Percentiles rank a stretch among this genome's conserved stretches.
Conservation (phyloP, 306 rosid genomes). For the Rubus parviflorus region DNA sequence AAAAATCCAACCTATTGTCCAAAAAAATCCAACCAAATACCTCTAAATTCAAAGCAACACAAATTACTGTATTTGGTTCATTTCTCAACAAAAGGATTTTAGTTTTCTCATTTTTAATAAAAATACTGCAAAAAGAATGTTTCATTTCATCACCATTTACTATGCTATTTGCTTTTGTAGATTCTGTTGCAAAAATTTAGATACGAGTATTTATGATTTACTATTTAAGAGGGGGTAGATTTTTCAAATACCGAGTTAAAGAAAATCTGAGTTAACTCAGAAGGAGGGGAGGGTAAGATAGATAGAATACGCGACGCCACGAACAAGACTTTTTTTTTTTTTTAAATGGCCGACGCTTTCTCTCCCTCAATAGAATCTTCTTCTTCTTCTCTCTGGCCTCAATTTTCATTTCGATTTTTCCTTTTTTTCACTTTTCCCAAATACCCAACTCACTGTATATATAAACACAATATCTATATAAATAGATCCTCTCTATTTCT, state of each 20-base stretch:
- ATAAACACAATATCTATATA: conserved; percentile 8
- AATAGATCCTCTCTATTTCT: conserved; percentile 13
- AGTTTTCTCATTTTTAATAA: background rate
- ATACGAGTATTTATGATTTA: background rate
- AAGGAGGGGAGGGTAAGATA: background rate
- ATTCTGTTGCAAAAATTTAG: background rate
- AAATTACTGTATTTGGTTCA: background rate
- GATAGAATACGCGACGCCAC: conserved; percentile 73
- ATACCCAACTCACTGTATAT: conserved; percentile 13
- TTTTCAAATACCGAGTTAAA: background rate
- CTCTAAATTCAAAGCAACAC: background rate
- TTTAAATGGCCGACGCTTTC: conserved; percentile 32
- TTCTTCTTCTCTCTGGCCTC: background rate
- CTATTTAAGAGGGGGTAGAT: background rate
- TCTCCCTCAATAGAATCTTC: conserved; percentile 14
- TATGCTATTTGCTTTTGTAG: background rate
- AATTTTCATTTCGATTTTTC: background rate
- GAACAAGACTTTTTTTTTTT: conserved; percentile 56
- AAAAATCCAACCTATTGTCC: too few relatives aligned
- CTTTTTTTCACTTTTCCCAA: background rate
- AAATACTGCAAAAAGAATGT: too few relatives aligned
- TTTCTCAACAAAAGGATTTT: background rate
- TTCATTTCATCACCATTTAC: background rate
- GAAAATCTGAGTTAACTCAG: background rate
- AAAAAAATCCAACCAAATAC: background rate